A percentile compares a stretch with the other conserved stretches of the same genome.
Evolutionary conservation across 371 early-diverging fungal genomes (phyloP).

Genomic region (Mycotypha africana): DNA sequence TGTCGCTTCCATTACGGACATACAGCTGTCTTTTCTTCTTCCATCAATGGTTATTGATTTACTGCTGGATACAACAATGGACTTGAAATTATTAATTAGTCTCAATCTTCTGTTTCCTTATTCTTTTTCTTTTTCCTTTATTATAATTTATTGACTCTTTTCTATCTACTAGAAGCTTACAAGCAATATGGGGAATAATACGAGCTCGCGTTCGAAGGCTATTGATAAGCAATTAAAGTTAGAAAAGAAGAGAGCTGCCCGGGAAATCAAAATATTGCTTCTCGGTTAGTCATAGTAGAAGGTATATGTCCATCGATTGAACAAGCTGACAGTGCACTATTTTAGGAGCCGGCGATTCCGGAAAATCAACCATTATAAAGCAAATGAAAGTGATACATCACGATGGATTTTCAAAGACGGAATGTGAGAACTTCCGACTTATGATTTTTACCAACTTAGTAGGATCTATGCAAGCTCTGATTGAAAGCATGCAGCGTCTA

Average conservation of each 20-base stretch:
- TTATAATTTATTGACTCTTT: too few relatives aligned
- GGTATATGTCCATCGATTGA: too few relatives aligned
- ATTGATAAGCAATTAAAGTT: constrained; percentile 83
- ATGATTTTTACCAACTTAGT: constrained; percentile 78
- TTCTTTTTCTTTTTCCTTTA: neutral
- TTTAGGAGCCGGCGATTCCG: constrained; percentile 85
- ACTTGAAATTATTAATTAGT: too few relatives aligned
- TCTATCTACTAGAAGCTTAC: too few relatives aligned
- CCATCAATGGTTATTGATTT: too few relatives aligned
- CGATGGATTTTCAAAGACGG: constrained; percentile 77
- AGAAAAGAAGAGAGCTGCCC: constrained; percentile 67
- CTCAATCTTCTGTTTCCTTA: too few relatives aligned
- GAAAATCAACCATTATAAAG: constrained; percentile 88
- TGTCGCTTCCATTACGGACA: too few relatives aligned
- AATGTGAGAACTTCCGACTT: constrained; percentile 65
- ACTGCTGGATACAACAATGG: too few relatives aligned
- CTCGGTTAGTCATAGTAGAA: constrained; percentile 77
- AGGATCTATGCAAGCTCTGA: constrained; percentile 61
- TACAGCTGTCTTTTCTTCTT: too few relatives aligned
- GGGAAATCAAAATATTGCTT: constrained; percentile 93
- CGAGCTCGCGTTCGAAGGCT: constrained; percentile 69
- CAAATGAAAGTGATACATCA: constrained; percentile 94
- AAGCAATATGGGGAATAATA: constrained; percentile 67
- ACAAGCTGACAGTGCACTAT: too few relatives aligned
- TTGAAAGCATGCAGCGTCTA: constrained; percentile 60